Conservation (phyloP, 352 stramenopile species). For the Aphanomyces stellatus region DNA sequence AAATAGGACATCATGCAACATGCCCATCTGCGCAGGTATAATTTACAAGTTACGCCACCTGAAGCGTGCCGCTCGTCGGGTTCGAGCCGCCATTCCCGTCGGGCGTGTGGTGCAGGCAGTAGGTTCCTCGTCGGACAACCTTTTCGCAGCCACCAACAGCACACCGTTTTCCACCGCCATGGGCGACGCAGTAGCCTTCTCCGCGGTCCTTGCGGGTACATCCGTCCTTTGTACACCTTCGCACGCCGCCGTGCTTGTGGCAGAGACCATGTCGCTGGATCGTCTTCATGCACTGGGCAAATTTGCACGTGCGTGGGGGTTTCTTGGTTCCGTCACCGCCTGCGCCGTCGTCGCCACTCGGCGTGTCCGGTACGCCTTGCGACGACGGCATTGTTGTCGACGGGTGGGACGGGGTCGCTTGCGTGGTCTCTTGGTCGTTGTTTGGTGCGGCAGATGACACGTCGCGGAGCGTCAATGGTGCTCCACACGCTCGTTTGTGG, state of each 20-base stretch:
- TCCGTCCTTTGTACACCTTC: slow-evolving; percentile 9
- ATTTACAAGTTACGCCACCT: neutral
- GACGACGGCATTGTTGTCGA: neutral
- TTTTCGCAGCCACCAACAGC: slow-evolving; percentile 4
- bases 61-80: neutral
- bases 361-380: neutral
- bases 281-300: slow-evolving; percentile 12
- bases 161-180: slow-evolving; percentile 49
- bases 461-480: too few species aligned
- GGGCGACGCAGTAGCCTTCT: slow-evolving; percentile 43
- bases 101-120: slow-evolving; percentile 9
- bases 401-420: too few species aligned
- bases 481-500: too few species aligned
- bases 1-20: too few species aligned
- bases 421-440: too few species aligned
- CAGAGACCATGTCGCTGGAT: slow-evolving; percentile 17
- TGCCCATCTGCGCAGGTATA: too few species aligned
- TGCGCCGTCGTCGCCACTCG: neutral
- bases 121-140: slow-evolving; percentile 15
- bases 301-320: slow-evolving; percentile 17
- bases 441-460: too few species aligned
- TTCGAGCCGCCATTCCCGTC: neutral
- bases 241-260: slow-evolving; percentile 17
- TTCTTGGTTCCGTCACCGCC: neutral
- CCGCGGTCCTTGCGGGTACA: slow-evolving; percentile 17